Evolutionary conservation across 2,329 filamentous ascomycete species (phyloP).

Genomic region (Sporothrix phasma): DNA sequence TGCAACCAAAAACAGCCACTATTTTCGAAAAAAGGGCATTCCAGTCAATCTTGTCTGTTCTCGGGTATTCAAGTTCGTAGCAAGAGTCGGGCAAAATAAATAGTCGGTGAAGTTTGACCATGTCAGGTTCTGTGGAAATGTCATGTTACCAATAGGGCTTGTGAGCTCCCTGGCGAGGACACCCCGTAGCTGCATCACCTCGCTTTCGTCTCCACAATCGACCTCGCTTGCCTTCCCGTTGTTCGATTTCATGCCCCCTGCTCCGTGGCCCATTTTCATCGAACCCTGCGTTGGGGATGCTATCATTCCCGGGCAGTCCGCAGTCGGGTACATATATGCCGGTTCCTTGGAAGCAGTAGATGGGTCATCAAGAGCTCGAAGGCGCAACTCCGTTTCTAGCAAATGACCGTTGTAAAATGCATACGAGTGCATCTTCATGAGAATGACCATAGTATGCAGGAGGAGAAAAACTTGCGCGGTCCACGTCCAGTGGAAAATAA

Average conservation of each 20-base stretch:
- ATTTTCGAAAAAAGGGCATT: slow-evolving; percentile 74
- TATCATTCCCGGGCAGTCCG: slow-evolving; percentile 41
- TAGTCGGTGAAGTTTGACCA: slow-evolving; percentile 76
- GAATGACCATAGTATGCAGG: slow-evolving; percentile 77
- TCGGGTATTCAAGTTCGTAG: slow-evolving; percentile 94
- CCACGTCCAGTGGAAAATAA: slow-evolving; percentile 85
- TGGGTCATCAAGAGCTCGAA: slow-evolving; percentile 70
- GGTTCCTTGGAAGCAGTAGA: slow-evolving; percentile 57
- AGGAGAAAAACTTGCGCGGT: slow-evolving; percentile 93
- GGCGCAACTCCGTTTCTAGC: slow-evolving; percentile 71
- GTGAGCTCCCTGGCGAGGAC: slow-evolving; percentile 85
- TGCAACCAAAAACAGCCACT: slow-evolving; percentile 85
- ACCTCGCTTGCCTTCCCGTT: background rate
- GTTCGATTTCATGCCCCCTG: too few relatives aligned
- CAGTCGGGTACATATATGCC: slow-evolving; percentile 65
- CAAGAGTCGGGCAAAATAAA: slow-evolving; percentile 90
- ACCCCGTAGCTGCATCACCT: slow-evolving; percentile 63
- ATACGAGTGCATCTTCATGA: slow-evolving; percentile 99
- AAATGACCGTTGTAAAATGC: slow-evolving; percentile 97
- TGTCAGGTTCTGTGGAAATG: slow-evolving; percentile 83
- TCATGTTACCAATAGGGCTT: slow-evolving; percentile 78
- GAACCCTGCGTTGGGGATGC: slow-evolving; percentile 24
- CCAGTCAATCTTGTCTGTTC: slow-evolving; percentile 66
- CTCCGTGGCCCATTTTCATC: slow-evolving; percentile 15
- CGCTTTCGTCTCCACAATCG: slow-evolving; percentile 28